Base-by-base conservation (phyloP, 306 rosid genomes). In the Inga oerstediana region DNA sequence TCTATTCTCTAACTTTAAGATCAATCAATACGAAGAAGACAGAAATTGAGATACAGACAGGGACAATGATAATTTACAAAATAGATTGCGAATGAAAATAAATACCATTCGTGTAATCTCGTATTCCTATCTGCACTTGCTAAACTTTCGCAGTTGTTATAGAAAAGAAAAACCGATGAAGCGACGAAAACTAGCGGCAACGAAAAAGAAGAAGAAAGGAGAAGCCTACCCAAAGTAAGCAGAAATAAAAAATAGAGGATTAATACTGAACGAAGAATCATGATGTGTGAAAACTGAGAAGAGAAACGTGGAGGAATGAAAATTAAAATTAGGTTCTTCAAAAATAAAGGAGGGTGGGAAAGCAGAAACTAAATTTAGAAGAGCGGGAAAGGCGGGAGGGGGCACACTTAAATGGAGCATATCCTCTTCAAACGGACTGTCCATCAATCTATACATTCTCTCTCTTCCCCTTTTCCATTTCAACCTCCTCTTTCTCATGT, bases 401-500 rank as follows among this genome's bases (percentile, higher is more conserved):
- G 43, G 78, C 83, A 77, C 80, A 79, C 82, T 77, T 82, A 3
- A 85, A 85, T 86, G 93, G 91, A 82, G 89, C 91, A 87, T 84
- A 8, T 87, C 97, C 86, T 82, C 88, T 48, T 85, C 75, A 74
- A 83, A 79, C 79, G 62, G 84, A 78, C 82, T 56, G 80, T 78
- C 83, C 59, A 82, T 82, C 93, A 88, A 77, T 88, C 90, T 80
- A 66, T 83, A 74, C 79, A n/a, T 39, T 74, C 76, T 81, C 72
- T 83, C 78, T 73, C 54, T 15, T 45, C 15, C 17, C 41, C 24
- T 73, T 30, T 58, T 66, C 48, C 49, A 41, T 56, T 75, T 70
- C 79, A 70, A 54, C 43, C 8, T 64, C 48, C 1, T 7, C 1
- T 24, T 72, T 45, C 7, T 27, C 17, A 2, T 27, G 15, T 44